Base-by-base conservation (phyloP, 164 flowering plant genomes). In the Piper longum region DNA sequence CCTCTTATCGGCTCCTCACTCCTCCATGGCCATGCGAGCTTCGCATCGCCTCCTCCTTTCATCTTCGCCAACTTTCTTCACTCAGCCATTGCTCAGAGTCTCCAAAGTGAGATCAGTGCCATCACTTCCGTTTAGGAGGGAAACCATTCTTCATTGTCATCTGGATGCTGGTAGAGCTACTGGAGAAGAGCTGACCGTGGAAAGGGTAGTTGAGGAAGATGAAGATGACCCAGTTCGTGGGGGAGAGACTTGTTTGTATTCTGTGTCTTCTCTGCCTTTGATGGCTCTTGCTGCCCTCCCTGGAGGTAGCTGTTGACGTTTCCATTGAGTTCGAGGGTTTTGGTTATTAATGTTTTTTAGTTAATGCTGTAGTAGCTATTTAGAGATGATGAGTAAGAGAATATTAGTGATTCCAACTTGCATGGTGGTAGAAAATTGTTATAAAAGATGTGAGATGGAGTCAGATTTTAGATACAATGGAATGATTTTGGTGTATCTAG, bases 221-320 rank as follows among this genome's bases (percentile, higher is more conserved):
- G 17, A 42, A 60, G 62, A 26, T 17, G 17, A 56, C 26, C 59
- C 19, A 26, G 4, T 17, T 17, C 7, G 39, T 4, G 17, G 18
- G 26, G 19, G 62, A 60, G 62, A 60, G 62, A 5, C 43, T 42
- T 60, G 3, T 16, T 41, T 60, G 51, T 60, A 60, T 43, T 60
- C 62, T n/a, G 43, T 60, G 44, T 4, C 62, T 42, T 48, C 62
- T 39, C 18, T 60, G 48, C 48, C 48, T 41, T 42, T 60, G 4
- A 16, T 60, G 16, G 45, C 18, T 43, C 9, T 60, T 60, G 62
- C 62, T n/a, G 62, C 62, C 41, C 62, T 60, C 7, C 62, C 62
- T 1, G 62, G 62, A 60, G 62, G 62, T 60, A 16, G 42, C 19
- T 4, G 3, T 43, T 4, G 14, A 16, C 41, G 5, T 60, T 26